Conservation (phyloP, 2,329 filamentous ascomycete genomes). For the Bipolaris sorokiniana region DNA sequence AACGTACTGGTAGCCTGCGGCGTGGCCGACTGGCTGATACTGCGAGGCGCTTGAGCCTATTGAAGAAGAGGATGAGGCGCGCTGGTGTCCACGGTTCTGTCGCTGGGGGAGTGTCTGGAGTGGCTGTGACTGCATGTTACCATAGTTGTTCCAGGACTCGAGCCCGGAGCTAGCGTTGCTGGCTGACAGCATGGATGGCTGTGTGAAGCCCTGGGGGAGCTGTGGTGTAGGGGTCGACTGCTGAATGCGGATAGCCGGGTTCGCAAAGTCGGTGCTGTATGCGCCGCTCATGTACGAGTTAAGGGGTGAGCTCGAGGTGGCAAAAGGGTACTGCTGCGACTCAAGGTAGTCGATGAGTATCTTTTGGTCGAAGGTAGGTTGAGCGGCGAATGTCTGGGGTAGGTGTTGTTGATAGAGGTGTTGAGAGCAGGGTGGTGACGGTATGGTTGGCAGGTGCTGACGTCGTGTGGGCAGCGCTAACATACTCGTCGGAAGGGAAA, state of each 20-base stretch:
- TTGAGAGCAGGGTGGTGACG: conserved; percentile 41
- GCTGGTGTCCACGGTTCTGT: conserved; percentile 44
- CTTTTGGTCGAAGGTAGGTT: conserved; percentile 42
- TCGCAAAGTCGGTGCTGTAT: conserved; percentile 41
- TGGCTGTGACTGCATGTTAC: conserved; percentile 42
- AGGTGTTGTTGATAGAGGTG: conserved; percentile 38
- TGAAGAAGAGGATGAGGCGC: conserved; percentile 49
- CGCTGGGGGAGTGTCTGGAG: conserved; percentile 42
- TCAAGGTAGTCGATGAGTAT: conserved; percentile 48
- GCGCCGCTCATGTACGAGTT: conserved; percentile 44
- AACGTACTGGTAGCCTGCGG: conserved; percentile 51
- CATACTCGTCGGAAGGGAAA: conserved; percentile 44
- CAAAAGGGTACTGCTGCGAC: conserved; percentile 42
- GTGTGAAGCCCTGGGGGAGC: conserved; percentile 34
- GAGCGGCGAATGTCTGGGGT: conserved; percentile 33
- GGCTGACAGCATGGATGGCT: conserved; percentile 41
- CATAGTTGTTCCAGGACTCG: conserved; percentile 43
- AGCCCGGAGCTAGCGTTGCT: conserved; percentile 33
- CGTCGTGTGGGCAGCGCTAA: conserved; percentile 47
- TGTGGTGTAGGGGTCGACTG: conserved; percentile 51
- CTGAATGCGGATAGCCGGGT: conserved; percentile 50
- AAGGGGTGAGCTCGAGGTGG: conserved; percentile 18
- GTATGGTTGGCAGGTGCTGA: conserved; percentile 43
- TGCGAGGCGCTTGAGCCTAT: conserved; percentile 47
- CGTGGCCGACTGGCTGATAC: conserved; percentile 39